Evolutionary conservation across 495 filamentous ascomycete genomes (phyloP), one percentile per base, ranked within the genome.

Genomic region (Trichoderma asperelloides): DNA sequence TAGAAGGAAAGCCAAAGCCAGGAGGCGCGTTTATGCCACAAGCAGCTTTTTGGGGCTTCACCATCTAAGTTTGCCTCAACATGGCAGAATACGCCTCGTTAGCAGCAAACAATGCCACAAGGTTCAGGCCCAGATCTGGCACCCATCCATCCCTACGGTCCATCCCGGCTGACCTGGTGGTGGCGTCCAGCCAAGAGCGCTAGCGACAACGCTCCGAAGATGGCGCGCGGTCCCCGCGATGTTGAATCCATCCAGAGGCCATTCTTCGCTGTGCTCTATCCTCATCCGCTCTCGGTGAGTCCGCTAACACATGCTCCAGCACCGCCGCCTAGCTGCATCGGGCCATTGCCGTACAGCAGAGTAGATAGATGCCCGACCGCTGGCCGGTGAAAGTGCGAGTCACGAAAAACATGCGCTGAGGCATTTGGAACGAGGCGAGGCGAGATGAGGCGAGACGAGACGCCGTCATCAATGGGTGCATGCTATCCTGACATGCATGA

Each of bases 171-270:
- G 9, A 30, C 25, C n/a, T 28, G 11, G 12, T 60, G 23, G 55
- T 60, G 55, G 55, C 55, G 55, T 21, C 55, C 55, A 60, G 55
- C 55, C n/a, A 60, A 60, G 23, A 30, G 25, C 55, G 16, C 55
- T 60, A 60, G 55, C 55, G 55, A 60, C 11, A 3, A 30, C 55
- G 55, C 55, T 60, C 55, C 55, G 55, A 28, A 13, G 55, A 60
- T 60, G 55, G 43, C 43, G 43, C 13, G 13, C 33, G 33, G 25
- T 60, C 55, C 55, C 55, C 55, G 55, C 55, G 55, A 60, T 8
- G 6, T 51, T 21, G 21, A 51, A 51, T 28, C 28, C 55, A 28
- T 28, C 28, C 55, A 60, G 27, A 13, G 21, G 49, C 21, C 15
- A 23, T n/a, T 47, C n/a, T 47, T 4, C 18, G 16, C 18, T 11